Conservation (phyloP, 78 protist species). For the Creolimax fragrantissima region DNA sequence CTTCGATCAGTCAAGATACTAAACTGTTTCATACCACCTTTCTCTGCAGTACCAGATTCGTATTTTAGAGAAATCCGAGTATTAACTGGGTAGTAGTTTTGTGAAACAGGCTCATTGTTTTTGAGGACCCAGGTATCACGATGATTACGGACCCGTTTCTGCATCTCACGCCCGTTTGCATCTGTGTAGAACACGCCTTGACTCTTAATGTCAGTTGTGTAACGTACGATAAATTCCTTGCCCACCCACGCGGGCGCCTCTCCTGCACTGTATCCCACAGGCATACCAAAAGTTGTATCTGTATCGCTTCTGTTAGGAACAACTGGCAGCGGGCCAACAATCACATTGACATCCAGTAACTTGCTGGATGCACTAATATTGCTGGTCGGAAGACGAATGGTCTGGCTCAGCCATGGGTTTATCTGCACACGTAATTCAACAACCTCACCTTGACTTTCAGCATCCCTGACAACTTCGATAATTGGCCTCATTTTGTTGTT, state of each 20-base stretch:
- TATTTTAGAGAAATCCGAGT: constrained; percentile 44
- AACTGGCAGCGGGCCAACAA: not conserved
- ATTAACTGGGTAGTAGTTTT: constrained; percentile 78
- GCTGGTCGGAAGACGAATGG: not conserved
- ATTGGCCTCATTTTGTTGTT: not conserved
- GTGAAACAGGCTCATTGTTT: constrained; percentile 59
- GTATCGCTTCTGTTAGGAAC: not conserved
- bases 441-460: not conserved
- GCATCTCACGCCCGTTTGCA: constrained; percentile 76
- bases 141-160: constrained; percentile 36
- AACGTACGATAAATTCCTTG: constrained; percentile 56
- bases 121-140: constrained; percentile 50
- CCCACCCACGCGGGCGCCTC: constrained; percentile 31
- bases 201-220: constrained; percentile 28
- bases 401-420: not conserved
- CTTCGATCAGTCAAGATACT: constrained; percentile 48
- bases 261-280: not conserved
- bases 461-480: too few relatives aligned
- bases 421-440: not conserved
- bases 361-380: not conserved
- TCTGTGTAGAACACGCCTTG: constrained; percentile 56
- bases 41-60: not conserved
- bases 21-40: not conserved
- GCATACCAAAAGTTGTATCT: not conserved
- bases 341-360: not conserved